Evolutionary conservation across 2,329 filamentous ascomycete genomes (phyloP), one percentile per base, ranked within the genome.

Genomic region (Ophiostoma sp.): DNA sequence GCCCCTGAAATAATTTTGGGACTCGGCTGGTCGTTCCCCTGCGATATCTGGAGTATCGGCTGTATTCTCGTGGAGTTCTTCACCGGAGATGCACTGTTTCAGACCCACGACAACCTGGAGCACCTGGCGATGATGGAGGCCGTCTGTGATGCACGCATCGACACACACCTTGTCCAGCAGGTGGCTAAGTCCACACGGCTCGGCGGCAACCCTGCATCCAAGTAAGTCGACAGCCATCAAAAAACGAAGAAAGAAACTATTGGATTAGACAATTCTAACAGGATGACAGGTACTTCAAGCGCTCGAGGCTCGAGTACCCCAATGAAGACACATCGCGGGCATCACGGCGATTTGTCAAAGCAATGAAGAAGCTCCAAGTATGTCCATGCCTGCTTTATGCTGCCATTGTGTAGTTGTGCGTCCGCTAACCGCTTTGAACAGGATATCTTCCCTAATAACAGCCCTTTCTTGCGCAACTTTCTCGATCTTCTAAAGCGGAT

Each of bases 91-190:
- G 89, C 89, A 23, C 79, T 91, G 1, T 91, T 91, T 77, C 89
- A 91, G 76, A 91, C 89, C 1, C 89, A 91, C 74, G 89, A 91
- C 74, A 91, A 91, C 72, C 81, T 90, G 33, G 89, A 91, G 77
- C 89, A 91, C 76, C 79, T 91, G 68, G 89, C 89, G n/a, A 91
- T 91, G 89, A 91, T 91, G 88, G 88, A 90, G 75, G 86, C 85
- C 44, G 88, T 90, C 8, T 86, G 87, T 69, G 86, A 86, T 68
- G 79, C 79, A 31, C 82, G 84, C 67, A 86, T 90, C 68, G 88
- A 90, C 72, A 79, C 79, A 0, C 81, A 85, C 72, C 83, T 91
- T 6, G 84, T 90, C 20, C 81, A 84, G 71, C 78, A 82, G 72
- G 85, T 87, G 48, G 85, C 84, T 72, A 84, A 85, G 75, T 86